Percentiles rank a stretch among this genome's conserved stretches.
These are phyloP conservation scores for Fusarium compactum DNA, from an alignment of 2,329 filamentous ascomycete genomes.

Conservation along the genomic window DNA sequence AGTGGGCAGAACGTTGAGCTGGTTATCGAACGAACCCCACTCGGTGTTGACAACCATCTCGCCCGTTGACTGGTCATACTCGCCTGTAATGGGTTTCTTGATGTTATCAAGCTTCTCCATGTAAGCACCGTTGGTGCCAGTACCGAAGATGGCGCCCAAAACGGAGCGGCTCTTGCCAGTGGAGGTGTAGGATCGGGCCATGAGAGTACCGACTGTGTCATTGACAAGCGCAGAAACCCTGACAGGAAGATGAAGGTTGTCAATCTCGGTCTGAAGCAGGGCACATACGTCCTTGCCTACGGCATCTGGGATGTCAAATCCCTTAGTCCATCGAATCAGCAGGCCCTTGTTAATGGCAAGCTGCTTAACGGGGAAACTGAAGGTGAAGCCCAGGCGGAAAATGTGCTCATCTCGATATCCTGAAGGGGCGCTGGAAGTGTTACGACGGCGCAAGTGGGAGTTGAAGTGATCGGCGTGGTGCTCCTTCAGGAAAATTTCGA, in stretches of 20 bases:
- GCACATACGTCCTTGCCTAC: slow-evolving; percentile 95
- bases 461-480: slow-evolving; percentile 92
- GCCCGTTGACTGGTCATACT: slow-evolving; percentile 83
- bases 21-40: slow-evolving; percentile 98
- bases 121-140: slow-evolving; percentile 96
- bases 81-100: slow-evolving; percentile 77
- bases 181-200: slow-evolving; percentile 96
- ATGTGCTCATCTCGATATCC: slow-evolving; percentile 78
- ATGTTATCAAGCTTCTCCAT: slow-evolving; percentile 91
- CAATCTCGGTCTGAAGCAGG: slow-evolving; percentile 89
- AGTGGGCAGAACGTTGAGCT: slow-evolving; percentile 85
- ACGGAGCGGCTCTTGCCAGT: slow-evolving; percentile 87
- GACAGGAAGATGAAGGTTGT: slow-evolving; percentile 86
- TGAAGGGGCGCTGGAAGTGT: slow-evolving; percentile 68
- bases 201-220: slow-evolving; percentile 96
- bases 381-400: slow-evolving; percentile 97
- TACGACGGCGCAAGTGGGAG: slow-evolving; percentile 73
- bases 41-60: slow-evolving; percentile 99
- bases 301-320: slow-evolving; percentile 95
- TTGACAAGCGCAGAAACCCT: slow-evolving; percentile 97
- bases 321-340: slow-evolving; percentile 97
- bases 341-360: slow-evolving; percentile 94
- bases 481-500: slow-evolving; percentile 85
- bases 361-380: slow-evolving; percentile 96
- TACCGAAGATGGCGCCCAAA: slow-evolving; percentile 97